Base-by-base conservation (phyloP, 306 rosid genomes). In the Lotus japonicus region DNA sequence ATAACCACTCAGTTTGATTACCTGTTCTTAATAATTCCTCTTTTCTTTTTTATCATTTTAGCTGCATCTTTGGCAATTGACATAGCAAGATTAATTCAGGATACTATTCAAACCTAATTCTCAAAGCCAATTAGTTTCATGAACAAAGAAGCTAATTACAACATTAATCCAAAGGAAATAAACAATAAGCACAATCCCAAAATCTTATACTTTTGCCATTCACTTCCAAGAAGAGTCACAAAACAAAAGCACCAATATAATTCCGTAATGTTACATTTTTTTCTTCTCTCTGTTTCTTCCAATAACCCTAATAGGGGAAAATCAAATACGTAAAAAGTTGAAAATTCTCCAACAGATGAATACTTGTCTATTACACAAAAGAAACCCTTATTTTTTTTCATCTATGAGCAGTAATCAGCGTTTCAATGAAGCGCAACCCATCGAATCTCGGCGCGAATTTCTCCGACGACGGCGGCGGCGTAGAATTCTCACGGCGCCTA, bases 341-440 rank as follows among this genome's bases (percentile, higher is more conserved):
- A 73, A 36, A 19, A 10, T 43, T 77, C 57, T 63, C 64, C 69
- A 48, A 59, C 6, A 43, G 9, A 39, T 7, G 35, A 75, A 59
- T 36, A 17, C 10, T 18, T n/a, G n/a, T n/a, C n/a, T n/a, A n/a
- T n/a, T n/a, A n/a, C n/a, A n/a, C n/a, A n/a, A n/a, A 49, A 2
- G 14, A 9, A 54, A 39, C 14, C 14, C 16, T n/a, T 31, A 1
- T 31, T 2, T 74, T 66, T 86, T 79, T 7, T 81, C 79, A 94
- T 81, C 98, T 79, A 64, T 94, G 98, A 9, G 98, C 98, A 33
- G 98, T 94, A 45, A 94, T 87, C 31, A 94, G 68, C 45, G 98
- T 94, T 72, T 94, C 96, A 16, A 90, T 88, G 84, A 94, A 94
- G 17, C 90, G 88, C 83, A 94, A 77, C 4, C 98, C 98, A 63